These are phyloP conservation scores for Trametes versicolor DNA, from an alignment of 1,284 basidiomycete genomes.

Conservation along the genomic window DNA sequence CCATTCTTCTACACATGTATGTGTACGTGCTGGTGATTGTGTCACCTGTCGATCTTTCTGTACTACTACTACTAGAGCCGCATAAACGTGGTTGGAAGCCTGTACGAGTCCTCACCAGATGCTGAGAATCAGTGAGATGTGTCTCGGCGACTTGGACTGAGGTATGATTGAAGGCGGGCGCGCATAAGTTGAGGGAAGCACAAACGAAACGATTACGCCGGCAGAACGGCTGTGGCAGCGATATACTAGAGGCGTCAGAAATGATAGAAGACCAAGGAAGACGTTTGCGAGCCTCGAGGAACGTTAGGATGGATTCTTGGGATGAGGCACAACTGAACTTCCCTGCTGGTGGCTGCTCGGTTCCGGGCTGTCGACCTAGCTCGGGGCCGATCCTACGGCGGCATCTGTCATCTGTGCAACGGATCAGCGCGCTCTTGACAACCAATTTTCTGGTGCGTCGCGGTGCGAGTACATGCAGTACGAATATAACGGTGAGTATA, in stretches of 20 bases:
- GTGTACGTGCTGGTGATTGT: no score
- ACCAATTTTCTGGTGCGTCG: not conserved
- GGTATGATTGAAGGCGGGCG: not conserved
- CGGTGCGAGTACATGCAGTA: not conserved
- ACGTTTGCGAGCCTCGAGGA: slow-evolving; percentile 6
- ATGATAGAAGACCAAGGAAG: not conserved
- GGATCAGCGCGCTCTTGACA: not conserved
- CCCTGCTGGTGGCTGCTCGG: slow-evolving; percentile 1
- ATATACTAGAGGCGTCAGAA: not conserved
- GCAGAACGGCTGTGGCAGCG: not conserved
- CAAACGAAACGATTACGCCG: no score
- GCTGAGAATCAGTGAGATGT: not conserved
- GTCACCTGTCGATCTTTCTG: not conserved
- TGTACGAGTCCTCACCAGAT: not conserved
- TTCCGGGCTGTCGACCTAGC: slow-evolving; percentile 1
- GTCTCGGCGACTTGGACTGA: not conserved
- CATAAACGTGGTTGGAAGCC: not conserved
- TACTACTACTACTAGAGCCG: not conserved
- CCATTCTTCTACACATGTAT: no score
- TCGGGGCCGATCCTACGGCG: slow-evolving; percentile 8
- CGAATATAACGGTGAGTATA: not conserved
- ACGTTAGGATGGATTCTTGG: not conserved
- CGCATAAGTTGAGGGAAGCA: not conserved
- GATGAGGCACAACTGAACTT: not conserved
- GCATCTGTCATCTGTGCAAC: slow-evolving; percentile 6